Percentiles rank a stretch among this genome's conserved stretches.
phyloP scores from a whole-genome alignment of 2,329 filamentous ascomycete species.

The Whalleya microplaca region DNA sequence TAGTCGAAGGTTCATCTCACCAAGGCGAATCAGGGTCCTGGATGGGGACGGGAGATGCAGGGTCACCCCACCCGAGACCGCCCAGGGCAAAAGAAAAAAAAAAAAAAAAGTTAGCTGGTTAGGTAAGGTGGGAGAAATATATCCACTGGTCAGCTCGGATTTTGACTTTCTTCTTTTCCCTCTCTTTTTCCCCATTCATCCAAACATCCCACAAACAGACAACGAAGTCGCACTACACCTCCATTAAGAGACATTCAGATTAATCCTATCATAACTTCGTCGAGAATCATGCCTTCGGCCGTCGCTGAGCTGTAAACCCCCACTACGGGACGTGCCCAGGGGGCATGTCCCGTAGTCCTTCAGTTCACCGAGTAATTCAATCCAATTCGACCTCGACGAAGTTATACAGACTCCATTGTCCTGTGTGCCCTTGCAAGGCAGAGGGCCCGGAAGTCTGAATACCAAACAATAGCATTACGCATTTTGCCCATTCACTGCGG shows the following conservation, averaged over 20 bases:
- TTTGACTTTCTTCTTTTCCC: conserved; percentile 35
- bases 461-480: conserved; percentile 35
- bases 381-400: conserved; percentile 66
- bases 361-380: conserved; percentile 79
- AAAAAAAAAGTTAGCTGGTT: conserved; percentile 24
- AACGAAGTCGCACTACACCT: conserved; percentile 65
- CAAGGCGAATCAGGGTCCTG: conserved; percentile 32
- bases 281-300: conserved; percentile 75
- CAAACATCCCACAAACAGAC: conserved; percentile 52
- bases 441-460: conserved; percentile 38
- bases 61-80: conserved; percentile 24
- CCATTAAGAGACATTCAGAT: conserved; percentile 23
- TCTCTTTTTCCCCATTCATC: conserved; percentile 40
- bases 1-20: conserved; percentile 11
- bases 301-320: conserved; percentile 91
- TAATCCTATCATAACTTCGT: conserved; percentile 61
- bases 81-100: conserved; percentile 7
- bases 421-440: conserved; percentile 33
- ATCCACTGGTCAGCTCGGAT: conserved; percentile 29
- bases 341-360: conserved; percentile 76
- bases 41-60: conserved; percentile 11
- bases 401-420: conserved; percentile 61
- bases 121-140: conserved; percentile 24
- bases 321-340: conserved; percentile 71
- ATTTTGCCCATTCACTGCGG: conserved; percentile 27